Evolutionary conservation across 2,329 filamentous ascomycete genomes (phyloP), one percentile per base, ranked within the genome.

Genomic region (Stromatinia cepivora): DNA sequence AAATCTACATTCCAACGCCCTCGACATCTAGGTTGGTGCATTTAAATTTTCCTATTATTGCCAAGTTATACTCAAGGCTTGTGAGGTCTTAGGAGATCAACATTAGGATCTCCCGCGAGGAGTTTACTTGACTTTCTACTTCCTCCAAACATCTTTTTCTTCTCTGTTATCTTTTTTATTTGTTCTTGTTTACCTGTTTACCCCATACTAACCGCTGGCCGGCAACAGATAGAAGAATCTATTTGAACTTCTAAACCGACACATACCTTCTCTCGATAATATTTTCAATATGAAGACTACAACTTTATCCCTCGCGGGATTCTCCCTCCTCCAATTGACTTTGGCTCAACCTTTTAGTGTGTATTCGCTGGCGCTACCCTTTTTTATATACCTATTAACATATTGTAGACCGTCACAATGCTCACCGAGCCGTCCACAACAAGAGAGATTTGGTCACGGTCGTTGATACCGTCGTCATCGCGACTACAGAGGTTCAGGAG

Each of bases 221-320:
- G 57, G 66, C 31, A 48, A 63, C 17, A 62, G 56, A 68, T n/a
- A 64, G 31, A 42, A 45, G 39, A 36, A 59, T 36, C 54, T 52
- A 59, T 59, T 48, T 52, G 36, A 20, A 36, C 8, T 50, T 50
- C 6, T 22, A 39, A 50, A 28, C 4, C 42, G 31, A 59, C 11
- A 48, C 28, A 36, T 28, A 54, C 13, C 11, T 57, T 45, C n/a
- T 25, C 64, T 39, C 42, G 15, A 50, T 67, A 46, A 34, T 39
- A 48, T 31, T 42, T 67, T 73, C 71, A 80, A 73, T 70, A 87
- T 87, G 84, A 84, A 82, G 79, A 75, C 78, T 71, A 73, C 77
- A 61, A 71, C 71, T 64, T 75, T 83, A 62, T 77, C 77, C 70
- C 69, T 81, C 69, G 77, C 79, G 63, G 74, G 81, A 48, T 69